A percentile compares a stretch with the other conserved stretches of the same genome.
phyloP scores from a whole-genome alignment of 441 rosid species.

The Pelargonium myrrhifolium region DNA sequence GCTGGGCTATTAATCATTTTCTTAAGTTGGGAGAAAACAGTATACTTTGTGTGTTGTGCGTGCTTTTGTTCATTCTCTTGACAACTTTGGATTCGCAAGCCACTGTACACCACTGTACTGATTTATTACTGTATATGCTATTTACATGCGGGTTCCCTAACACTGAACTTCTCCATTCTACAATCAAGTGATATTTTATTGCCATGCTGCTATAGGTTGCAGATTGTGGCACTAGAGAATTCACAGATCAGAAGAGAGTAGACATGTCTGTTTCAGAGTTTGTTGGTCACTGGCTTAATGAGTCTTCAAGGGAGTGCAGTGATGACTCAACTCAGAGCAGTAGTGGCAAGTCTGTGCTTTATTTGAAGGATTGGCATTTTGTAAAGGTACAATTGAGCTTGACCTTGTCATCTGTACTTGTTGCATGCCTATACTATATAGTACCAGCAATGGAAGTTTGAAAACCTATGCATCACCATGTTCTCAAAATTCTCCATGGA shows the following conservation, averaged over 20 bases:
- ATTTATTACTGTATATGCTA: neutral
- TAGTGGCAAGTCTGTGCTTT: conserved; percentile 38
- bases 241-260: conserved; percentile 75
- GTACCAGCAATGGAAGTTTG: neutral
- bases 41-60: neutral
- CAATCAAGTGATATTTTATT: neutral
- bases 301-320: conserved; percentile 14
- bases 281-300: conserved; percentile 42
- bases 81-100: neutral
- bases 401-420: neutral
- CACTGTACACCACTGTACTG: neutral
- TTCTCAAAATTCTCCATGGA: too few relatives aligned
- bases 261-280: conserved; percentile 78
- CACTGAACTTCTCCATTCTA: neutral
- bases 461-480: conserved; percentile 7
- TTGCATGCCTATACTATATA: neutral
- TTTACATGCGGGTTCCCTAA: neutral
- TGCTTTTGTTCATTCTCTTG: neutral
- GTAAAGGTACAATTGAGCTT: conserved; percentile 45
- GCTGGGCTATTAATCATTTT: too few relatives aligned
- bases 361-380: conserved; percentile 97
- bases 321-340: conserved; percentile 15
- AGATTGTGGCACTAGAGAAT: conserved; percentile 68
- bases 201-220: conserved; percentile 48
- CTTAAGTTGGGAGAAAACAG: neutral